These are phyloP conservation scores for Xylaria digitata DNA, from an alignment of 2,329 filamentous ascomycete species.

Conservation along the genomic window DNA sequence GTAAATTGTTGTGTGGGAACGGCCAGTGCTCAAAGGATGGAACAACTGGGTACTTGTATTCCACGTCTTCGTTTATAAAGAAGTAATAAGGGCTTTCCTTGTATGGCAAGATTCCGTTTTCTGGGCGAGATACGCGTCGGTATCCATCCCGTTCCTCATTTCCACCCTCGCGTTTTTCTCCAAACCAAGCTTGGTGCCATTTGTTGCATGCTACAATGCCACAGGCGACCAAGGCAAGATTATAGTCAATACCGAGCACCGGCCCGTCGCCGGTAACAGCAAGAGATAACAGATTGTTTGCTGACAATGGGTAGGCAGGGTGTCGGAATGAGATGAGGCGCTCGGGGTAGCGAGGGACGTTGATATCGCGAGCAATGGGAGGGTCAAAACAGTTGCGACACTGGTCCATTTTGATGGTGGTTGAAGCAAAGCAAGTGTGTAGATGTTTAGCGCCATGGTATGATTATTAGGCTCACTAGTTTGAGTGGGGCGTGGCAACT, in stretches of 20 bases:
- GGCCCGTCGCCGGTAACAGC: neutral
- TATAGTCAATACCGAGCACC: slow-evolving; percentile 1
- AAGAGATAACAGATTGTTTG: neutral
- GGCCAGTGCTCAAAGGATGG: slow-evolving; percentile 4
- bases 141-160: neutral
- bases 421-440: no score
- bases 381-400: no score
- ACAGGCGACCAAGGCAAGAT: neutral
- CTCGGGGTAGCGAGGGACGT: no score
- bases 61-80: neutral
- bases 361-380: no score
- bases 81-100: slow-evolving; percentile 5
- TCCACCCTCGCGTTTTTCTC: neutral
- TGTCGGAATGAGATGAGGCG: slow-evolving; percentile 1
- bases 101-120: slow-evolving; percentile 4
- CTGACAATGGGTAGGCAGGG: neutral
- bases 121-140: neutral
- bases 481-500: no score
- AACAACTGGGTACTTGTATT: neutral
- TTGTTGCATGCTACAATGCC: slow-evolving; percentile 6
- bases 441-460: no score
- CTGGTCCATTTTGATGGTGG: no score
- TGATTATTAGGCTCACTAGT: no score
- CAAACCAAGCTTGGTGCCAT: slow-evolving; percentile 4
- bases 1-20: neutral